Evolutionary conservation across 2,329 filamentous ascomycete species (phyloP).

Genomic region (Fusarium pseudocircinatum): DNA sequence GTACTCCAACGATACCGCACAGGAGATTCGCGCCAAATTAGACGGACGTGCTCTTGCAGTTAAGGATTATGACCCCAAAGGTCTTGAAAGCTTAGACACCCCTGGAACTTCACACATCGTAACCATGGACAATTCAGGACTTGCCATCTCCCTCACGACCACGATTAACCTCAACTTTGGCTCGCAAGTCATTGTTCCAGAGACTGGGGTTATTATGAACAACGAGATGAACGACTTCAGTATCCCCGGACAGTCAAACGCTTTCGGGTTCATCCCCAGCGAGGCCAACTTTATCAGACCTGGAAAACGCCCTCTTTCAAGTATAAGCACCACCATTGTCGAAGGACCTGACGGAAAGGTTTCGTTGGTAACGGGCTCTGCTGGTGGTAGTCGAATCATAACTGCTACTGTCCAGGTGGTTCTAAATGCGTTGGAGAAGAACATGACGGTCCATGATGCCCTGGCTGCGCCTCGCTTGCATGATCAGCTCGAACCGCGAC

Average conservation of each 20-base stretch:
- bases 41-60: slow-evolving; percentile 53
- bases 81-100: slow-evolving; percentile 63
- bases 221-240: slow-evolving; percentile 77
- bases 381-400: slow-evolving; percentile 86
- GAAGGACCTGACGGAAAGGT: slow-evolving; percentile 74
- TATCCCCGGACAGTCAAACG: slow-evolving; percentile 75
- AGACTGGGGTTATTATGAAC: slow-evolving; percentile 82
- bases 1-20: slow-evolving; percentile 70
- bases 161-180: slow-evolving; percentile 87
- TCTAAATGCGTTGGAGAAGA: slow-evolving; percentile 76
- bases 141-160: slow-evolving; percentile 81
- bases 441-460: slow-evolving; percentile 68
- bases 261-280: slow-evolving; percentile 80
- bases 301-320: slow-evolving; percentile 80
- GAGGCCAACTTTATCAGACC: slow-evolving; percentile 79
- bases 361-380: slow-evolving; percentile 78
- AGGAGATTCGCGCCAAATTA: slow-evolving; percentile 60
- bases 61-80: slow-evolving; percentile 56
- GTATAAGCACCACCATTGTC: slow-evolving; percentile 80
- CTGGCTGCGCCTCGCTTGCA: slow-evolving; percentile 78
- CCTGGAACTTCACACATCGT: slow-evolving; percentile 76
- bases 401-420: slow-evolving; percentile 83
- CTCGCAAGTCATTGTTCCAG: slow-evolving; percentile 77
- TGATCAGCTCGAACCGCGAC: slow-evolving; percentile 81
- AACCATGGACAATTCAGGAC: slow-evolving; percentile 72